Conservation (phyloP, 148 eudicot genomes). For the Rhododendron ovatum region DNA sequence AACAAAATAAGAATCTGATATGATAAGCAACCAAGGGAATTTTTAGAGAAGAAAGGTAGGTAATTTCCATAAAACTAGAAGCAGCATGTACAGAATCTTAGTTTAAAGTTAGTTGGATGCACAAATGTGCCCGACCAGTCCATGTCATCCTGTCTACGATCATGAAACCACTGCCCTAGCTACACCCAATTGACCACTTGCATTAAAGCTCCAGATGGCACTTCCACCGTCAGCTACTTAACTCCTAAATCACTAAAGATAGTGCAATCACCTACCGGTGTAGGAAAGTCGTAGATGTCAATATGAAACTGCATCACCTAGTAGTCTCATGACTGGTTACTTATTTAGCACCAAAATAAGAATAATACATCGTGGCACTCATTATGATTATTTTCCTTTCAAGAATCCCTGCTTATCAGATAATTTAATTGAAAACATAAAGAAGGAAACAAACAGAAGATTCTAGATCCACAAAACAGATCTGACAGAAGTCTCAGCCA, state of each 20-base stretch:
- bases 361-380: neutral
- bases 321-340: neutral
- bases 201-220: neutral
- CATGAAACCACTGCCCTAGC: neutral
- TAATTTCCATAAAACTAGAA: neutral
- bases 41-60: neutral
- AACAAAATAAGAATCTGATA: neutral
- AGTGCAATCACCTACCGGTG: neutral
- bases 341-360: neutral
- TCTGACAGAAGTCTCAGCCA: neutral
- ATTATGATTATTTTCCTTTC: neutral
- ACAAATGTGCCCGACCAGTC: neutral
- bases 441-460: neutral
- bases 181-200: neutral
- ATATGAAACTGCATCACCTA: neutral
- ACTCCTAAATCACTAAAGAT: neutral
- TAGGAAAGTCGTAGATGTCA: neutral
- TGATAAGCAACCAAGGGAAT: neutral
- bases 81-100: constrained; percentile 2
- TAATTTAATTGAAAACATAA: neutral
- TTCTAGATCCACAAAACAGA: neutral
- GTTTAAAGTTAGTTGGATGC: constrained; percentile 6
- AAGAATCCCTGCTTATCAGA: neutral
- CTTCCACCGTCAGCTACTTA: neutral
- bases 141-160: neutral